Conservation (phyloP, 2,329 filamentous ascomycete species). For the Trematosphaeria pertusa region DNA sequence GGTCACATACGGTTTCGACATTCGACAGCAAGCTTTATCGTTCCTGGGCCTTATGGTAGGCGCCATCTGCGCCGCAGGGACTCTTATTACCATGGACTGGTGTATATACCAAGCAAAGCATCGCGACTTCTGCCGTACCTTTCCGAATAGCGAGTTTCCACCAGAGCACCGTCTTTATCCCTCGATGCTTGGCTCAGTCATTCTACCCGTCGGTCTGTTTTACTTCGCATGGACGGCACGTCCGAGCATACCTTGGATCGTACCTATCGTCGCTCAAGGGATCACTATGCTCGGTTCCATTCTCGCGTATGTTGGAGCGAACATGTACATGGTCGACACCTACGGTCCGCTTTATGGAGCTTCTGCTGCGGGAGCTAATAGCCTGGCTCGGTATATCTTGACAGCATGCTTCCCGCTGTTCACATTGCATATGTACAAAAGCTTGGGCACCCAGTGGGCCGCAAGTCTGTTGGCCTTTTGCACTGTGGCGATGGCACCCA, state of each 20-base stretch:
- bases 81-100: slow-evolving; percentile 33
- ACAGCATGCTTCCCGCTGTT: slow-evolving; percentile 47
- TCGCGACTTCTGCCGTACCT: slow-evolving; percentile 24
- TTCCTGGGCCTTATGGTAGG: slow-evolving; percentile 32
- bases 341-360: slow-evolving; percentile 49
- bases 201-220: slow-evolving; percentile 58
- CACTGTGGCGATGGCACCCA: not conserved
- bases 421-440: slow-evolving; percentile 53
- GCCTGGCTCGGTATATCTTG: not conserved
- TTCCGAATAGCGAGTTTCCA: slow-evolving; percentile 59
- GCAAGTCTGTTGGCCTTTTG: slow-evolving; percentile 53
- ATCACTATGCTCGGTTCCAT: slow-evolving; percentile 54
- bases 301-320: slow-evolving; percentile 51
- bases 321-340: slow-evolving; percentile 73
- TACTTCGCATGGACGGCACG: slow-evolving; percentile 49
- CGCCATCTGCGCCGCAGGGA: slow-evolving; percentile 16
- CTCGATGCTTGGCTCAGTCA: slow-evolving; percentile 65
- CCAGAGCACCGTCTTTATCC: slow-evolving; percentile 70
- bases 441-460: slow-evolving; percentile 58
- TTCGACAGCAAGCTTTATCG: slow-evolving; percentile 21
- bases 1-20: slow-evolving; percentile 19
- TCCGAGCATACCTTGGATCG: slow-evolving; percentile 61
- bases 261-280: slow-evolving; percentile 57
- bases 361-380: slow-evolving; percentile 17
- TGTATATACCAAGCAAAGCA: slow-evolving; percentile 49